These are phyloP conservation scores for Alternaria solani DNA, from an alignment of 2,329 filamentous ascomycete species.

Conservation along the genomic window DNA sequence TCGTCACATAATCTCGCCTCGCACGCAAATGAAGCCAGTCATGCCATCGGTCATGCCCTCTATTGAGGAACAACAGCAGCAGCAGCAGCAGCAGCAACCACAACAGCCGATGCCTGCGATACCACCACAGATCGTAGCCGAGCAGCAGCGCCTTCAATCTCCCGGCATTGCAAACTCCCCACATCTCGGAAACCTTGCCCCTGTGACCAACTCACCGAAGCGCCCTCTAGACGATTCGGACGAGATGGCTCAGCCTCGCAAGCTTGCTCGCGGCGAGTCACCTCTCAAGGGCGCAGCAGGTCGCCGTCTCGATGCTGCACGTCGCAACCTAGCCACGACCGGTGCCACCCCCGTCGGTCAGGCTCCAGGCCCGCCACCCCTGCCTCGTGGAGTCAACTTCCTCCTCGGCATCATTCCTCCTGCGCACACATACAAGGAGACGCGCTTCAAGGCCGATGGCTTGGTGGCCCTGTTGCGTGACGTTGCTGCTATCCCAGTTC, in stretches of 20 bases:
- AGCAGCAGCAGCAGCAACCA: constrained; percentile 24
- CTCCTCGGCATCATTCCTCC: constrained; percentile 76
- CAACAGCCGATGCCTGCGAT: constrained; percentile 24
- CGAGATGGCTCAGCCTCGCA: constrained; percentile 79
- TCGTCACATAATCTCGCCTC: constrained; percentile 83
- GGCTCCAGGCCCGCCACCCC: constrained; percentile 62
- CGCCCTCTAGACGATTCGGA: constrained; percentile 68
- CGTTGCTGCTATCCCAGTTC: constrained; percentile 29
- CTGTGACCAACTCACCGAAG: constrained; percentile 55
- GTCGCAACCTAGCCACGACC: constrained; percentile 52
- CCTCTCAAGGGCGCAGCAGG: constrained; percentile 91
- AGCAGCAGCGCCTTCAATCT: constrained; percentile 37
- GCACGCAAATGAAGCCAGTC: constrained; percentile 72
- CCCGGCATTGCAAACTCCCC: constrained; percentile 43
- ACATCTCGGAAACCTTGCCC: constrained; percentile 34
- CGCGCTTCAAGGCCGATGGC: constrained; percentile 72
- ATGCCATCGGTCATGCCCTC: constrained; percentile 38
- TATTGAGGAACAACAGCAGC: constrained; percentile 1
- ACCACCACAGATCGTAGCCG: constrained; percentile 28
- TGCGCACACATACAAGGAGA: constrained; percentile 74
- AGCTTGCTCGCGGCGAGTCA: constrained; percentile 87
- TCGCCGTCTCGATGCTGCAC: constrained; percentile 81
- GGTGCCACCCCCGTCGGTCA: constrained; percentile 39
- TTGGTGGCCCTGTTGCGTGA: constrained; percentile 77
- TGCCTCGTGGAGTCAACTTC: constrained; percentile 70